Evolutionary conservation across 129 eudicot species (phyloP).

Genomic region (Lactuca saligna): DNA sequence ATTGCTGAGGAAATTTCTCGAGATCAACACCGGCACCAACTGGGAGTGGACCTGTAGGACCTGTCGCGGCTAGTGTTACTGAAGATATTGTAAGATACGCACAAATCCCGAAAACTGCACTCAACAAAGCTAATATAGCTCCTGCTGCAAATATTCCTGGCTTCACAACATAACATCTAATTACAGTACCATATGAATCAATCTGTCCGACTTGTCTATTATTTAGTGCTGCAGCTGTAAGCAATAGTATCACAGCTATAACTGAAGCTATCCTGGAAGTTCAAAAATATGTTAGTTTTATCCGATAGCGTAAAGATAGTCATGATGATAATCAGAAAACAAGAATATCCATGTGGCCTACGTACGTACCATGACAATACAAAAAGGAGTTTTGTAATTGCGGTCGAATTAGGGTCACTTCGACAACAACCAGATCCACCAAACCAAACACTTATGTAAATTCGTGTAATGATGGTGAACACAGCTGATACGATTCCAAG

Average conservation of each 20-base stretch:
- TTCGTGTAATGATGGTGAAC: conserved; percentile 14
- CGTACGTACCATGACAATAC: conserved; percentile 23
- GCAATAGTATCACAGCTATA: conserved; percentile 14
- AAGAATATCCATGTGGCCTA: not conserved
- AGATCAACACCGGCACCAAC: not conserved
- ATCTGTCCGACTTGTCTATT: conserved; percentile 9
- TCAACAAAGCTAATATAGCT: conserved; percentile 25
- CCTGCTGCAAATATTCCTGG: conserved; percentile 35
- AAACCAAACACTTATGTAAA: conserved; percentile 19
- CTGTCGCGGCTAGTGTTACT: not conserved
- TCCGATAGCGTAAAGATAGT: not conserved
- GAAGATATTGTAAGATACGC: conserved; percentile 10
- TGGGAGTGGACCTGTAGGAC: not conserved
- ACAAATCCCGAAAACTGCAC: conserved; percentile 16
- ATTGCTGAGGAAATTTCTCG: conserved; percentile 18
- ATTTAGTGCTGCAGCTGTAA: conserved; percentile 19
- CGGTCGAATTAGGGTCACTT: conserved; percentile 4
- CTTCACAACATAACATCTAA: conserved; percentile 17
- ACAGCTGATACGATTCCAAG: conserved; percentile 27
- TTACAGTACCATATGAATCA: conserved; percentile 11
- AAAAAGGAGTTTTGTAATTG: conserved; percentile 15
- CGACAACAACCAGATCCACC: conserved; percentile 26
- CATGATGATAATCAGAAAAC: not conserved
- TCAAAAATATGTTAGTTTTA: not conserved
- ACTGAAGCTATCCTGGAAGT: conserved; percentile 26